These are phyloP conservation scores for Penicillium paneum DNA, from an alignment of 2,329 filamentous ascomycete species.

Conservation along the genomic window DNA sequence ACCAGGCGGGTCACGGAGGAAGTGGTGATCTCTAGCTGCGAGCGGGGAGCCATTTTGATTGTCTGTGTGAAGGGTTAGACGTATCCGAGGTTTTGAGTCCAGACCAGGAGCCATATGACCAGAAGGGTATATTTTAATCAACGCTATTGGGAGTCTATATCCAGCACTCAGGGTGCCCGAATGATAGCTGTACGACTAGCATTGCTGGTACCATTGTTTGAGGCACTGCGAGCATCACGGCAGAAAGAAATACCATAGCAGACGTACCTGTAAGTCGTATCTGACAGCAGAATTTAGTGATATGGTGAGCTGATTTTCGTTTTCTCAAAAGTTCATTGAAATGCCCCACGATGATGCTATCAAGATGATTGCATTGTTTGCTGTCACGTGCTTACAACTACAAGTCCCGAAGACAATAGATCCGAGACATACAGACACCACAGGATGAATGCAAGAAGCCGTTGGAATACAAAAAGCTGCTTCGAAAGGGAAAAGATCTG, in stretches of 20 bases:
- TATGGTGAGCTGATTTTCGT: not conserved
- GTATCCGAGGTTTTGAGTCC: no score
- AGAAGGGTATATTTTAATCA: not conserved
- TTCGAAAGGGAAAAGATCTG: not conserved
- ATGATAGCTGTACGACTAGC: not conserved
- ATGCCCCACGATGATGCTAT: constrained; percentile 22
- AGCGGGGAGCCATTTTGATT: constrained; percentile 70
- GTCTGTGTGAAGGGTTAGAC: constrained; percentile 13
- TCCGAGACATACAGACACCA: not conserved
- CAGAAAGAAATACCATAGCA: not conserved
- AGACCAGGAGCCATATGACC: not conserved
- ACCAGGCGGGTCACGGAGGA: constrained; percentile 76
- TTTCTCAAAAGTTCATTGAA: not conserved
- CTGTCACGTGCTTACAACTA: not conserved
- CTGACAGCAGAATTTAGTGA: not conserved
- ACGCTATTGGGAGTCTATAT: not conserved
- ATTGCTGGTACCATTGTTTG: not conserved
- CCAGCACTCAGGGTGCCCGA: not conserved
- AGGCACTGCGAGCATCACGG: not conserved
- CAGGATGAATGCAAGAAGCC: not conserved
- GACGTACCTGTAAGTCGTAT: not conserved
- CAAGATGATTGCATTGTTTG: constrained; percentile 7
- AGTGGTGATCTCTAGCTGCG: constrained; percentile 77
- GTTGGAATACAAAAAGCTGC: not conserved
- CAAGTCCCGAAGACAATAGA: not conserved